phyloP scores from a whole-genome alignment of 2,329 filamentous ascomycete genomes.

The Verticillium isaacii region DNA sequence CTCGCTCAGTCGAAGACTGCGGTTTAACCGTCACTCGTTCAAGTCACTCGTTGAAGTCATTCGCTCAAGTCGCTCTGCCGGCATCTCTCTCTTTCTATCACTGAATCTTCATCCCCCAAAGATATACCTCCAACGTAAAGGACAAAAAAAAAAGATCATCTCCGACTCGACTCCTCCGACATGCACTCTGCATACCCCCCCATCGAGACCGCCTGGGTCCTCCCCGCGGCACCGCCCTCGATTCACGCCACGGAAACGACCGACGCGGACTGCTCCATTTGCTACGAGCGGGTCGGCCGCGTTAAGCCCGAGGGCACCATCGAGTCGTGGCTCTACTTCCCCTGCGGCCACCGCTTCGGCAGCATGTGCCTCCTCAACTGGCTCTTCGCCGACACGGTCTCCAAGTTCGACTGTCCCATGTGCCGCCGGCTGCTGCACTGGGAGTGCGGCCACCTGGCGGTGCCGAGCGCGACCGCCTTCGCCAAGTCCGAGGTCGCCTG shows the following conservation, averaged over 20 bases:
- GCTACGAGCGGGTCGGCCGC: slow-evolving; percentile 34
- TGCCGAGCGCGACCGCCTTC: slow-evolving; percentile 18
- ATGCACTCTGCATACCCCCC: background rate
- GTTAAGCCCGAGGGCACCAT: slow-evolving; percentile 28
- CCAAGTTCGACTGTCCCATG: slow-evolving; percentile 32
- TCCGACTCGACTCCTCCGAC: background rate
- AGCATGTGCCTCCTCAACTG: slow-evolving; percentile 37
- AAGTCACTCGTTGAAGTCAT: background rate
- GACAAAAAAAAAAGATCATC: background rate
- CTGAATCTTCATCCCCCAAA: no score
- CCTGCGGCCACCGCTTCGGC: slow-evolving; percentile 39
- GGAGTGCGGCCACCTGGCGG: slow-evolving; percentile 25
- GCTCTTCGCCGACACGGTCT: slow-evolving; percentile 29
- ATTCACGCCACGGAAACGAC: background rate
- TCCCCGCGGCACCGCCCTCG: background rate
- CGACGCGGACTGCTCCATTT: slow-evolving; percentile 32
- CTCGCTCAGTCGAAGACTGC: background rate
- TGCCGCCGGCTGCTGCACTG: slow-evolving; percentile 28
- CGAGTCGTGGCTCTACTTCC: slow-evolving; percentile 34
- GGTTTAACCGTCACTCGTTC: background rate
- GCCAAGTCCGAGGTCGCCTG: background rate
- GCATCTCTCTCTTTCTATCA: background rate
- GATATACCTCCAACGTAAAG: background rate
- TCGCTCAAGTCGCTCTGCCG: background rate
- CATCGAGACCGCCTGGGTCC: background rate